Evolutionary conservation across 331 rosid genomes (phyloP).

Genomic region (Ulmus americana): DNA sequence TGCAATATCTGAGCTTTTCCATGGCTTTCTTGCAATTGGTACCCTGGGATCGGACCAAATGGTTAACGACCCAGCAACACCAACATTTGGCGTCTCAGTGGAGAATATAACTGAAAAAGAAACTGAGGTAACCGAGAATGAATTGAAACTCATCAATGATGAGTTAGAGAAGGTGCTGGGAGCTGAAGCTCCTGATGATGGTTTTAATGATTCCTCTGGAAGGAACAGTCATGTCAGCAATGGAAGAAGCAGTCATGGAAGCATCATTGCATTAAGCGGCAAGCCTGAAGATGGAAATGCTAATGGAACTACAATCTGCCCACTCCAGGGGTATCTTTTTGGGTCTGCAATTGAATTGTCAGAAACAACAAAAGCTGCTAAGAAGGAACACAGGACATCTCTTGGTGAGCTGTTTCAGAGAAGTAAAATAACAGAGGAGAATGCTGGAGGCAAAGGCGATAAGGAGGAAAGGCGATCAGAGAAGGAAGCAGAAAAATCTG

Average conservation of each 20-base stretch:
- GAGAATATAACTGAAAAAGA: constrained; percentile 80
- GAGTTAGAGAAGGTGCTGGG: constrained; percentile 82
- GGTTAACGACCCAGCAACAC: constrained; percentile 57
- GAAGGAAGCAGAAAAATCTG: constrained; percentile 68
- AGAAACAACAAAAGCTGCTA: constrained; percentile 55
- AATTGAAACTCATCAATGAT: constrained; percentile 71
- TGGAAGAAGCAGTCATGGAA: constrained; percentile 81
- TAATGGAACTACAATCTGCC: constrained; percentile 60
- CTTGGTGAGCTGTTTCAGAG: constrained; percentile 91
- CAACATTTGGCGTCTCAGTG: constrained; percentile 63
- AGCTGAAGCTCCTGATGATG: constrained; percentile 71
- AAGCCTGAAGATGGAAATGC: constrained; percentile 60
- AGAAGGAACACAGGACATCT: constrained; percentile 87
- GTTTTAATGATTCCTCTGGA: constrained; percentile 62
- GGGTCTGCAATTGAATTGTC: constrained; percentile 74
- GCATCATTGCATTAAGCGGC: constrained; percentile 73
- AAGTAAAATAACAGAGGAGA: constrained; percentile 68
- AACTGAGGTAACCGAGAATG: constrained; percentile 81
- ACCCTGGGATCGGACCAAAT: constrained; percentile 81
- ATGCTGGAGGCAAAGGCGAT: constrained; percentile 38
- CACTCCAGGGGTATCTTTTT: constrained; percentile 79
- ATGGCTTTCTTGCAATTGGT: constrained; percentile 93
- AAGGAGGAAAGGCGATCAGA: constrained; percentile 54
- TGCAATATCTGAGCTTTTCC: constrained; percentile 62
- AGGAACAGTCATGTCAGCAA: constrained; percentile 79